A percentile compares a stretch with the other conserved stretches of the same genome.
Conservation (phyloP, 805 yeast species). For the Cyberlindnera xylosilytica region DNA sequence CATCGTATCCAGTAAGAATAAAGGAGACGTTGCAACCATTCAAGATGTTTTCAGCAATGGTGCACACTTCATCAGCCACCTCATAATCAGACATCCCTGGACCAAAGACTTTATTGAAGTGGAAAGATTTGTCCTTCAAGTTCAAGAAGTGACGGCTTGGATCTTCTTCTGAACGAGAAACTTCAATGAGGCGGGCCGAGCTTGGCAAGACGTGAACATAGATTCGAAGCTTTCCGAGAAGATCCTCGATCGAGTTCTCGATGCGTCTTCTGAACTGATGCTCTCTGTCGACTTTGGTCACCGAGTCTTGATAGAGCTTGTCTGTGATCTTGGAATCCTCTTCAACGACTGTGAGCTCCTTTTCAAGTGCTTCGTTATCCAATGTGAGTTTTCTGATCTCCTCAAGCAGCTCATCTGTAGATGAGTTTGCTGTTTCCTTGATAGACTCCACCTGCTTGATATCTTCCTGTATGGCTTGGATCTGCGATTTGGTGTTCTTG, state of each 20-base stretch:
- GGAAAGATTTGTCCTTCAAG: neutral
- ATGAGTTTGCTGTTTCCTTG: neutral
- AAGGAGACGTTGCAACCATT: conserved; percentile 18
- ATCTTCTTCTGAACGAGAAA: conserved; percentile 3
- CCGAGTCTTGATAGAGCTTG: conserved; percentile 22
- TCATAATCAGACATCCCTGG: neutral
- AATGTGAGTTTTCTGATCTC: conserved; percentile 24
- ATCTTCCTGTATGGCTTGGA: neutral
- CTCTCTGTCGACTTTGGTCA: conserved; percentile 34
- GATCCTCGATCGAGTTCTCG: conserved; percentile 47
- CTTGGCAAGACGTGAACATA: conserved; percentile 11
- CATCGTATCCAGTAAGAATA: conserved; percentile 9
- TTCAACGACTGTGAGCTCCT: conserved; percentile 24
- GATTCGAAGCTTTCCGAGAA: conserved; percentile 32
- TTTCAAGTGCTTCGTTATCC: conserved; percentile 21
- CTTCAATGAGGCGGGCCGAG: neutral
- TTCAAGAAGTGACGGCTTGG: conserved; percentile 3
- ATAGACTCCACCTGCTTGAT: conserved; percentile 3
- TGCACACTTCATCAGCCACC: conserved; percentile 7
- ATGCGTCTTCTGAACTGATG: conserved; percentile 38
- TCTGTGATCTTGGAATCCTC: conserved; percentile 20
- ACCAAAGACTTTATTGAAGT: conserved; percentile 11
- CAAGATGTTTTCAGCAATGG: conserved; percentile 10
- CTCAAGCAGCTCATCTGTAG: conserved; percentile 7
- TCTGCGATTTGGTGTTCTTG: conserved; percentile 1